Conservation (phyloP, 345 rosid genomes). For the Aquilaria malaccensis region DNA sequence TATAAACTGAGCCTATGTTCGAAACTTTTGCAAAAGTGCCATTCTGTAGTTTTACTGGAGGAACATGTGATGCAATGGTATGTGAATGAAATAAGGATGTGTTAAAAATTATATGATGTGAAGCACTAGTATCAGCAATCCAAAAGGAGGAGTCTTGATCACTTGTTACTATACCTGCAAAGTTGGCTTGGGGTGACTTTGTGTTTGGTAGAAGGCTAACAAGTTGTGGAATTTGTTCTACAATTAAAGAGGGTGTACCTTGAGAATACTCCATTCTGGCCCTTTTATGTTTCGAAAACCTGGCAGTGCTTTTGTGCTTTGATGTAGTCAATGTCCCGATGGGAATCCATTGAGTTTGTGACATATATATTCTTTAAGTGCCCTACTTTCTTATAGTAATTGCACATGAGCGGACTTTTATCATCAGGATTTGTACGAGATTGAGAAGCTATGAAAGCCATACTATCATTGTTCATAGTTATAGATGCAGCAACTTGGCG, state of each 20-base stretch:
- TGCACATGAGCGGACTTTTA: too few species aligned
- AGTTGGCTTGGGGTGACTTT: not conserved
- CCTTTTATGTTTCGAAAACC: not conserved
- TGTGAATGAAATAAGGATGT: not conserved
- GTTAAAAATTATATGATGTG: not conserved
- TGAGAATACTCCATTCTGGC: not conserved
- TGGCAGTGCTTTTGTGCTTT: not conserved
- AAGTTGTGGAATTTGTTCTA: not conserved
- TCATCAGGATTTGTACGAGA: too few species aligned
- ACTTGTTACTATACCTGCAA: not conserved
- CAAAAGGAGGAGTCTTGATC: not conserved
- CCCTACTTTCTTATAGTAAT: too few species aligned
- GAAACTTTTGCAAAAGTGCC: not conserved
- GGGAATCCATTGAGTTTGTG: too few species aligned
- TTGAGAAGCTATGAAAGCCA: not conserved
- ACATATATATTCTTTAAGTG: too few species aligned
- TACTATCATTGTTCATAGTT: not conserved
- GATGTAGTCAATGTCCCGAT: not conserved
- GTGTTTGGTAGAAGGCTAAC: not conserved
- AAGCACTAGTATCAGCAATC: not conserved
- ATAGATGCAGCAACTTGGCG: not conserved
- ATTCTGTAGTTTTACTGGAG: not conserved
- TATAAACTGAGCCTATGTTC: not conserved
- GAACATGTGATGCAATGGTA: not conserved
- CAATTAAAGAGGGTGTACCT: not conserved